Conservation (phyloP, 257 asterid species). For the Solanum okadae region DNA sequence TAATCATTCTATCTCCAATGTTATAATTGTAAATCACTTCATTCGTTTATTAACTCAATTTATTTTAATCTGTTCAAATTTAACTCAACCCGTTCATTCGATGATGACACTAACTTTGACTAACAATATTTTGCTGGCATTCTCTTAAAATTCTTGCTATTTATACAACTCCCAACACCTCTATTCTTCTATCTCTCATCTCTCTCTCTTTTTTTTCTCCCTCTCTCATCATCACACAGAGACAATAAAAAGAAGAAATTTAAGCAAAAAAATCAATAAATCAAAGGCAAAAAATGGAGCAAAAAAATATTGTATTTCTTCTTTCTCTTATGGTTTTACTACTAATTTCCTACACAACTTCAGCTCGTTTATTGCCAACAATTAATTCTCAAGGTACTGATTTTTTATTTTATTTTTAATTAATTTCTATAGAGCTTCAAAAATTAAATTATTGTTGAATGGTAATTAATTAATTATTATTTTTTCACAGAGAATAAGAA, state of each 20-base stretch:
- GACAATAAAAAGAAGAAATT: not conserved
- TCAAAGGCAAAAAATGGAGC: not conserved
- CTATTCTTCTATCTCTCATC: not conserved
- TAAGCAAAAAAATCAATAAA: not conserved
- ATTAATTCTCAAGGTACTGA: not conserved
- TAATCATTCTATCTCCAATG: rapidly evolving
- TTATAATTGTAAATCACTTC: rapidly evolving
- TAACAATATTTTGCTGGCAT: not conserved
- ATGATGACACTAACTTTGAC: not conserved
- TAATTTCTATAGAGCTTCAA: not conserved
- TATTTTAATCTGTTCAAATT: too few species aligned
- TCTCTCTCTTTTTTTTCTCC: not conserved
- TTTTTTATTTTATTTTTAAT: not conserved
- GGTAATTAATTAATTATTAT: not conserved
- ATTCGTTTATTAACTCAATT: not conserved
- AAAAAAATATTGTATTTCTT: not conserved
- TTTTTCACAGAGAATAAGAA: not conserved
- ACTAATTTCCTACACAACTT: not conserved
- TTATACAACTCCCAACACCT: not conserved
- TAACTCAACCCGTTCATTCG: not conserved
- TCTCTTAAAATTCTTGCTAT: not conserved
- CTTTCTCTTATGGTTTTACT: not conserved
- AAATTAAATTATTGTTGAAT: not conserved
- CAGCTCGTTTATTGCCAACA: not conserved
- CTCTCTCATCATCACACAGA: not conserved